Evolutionary conservation across 352 stramenopile genomes (phyloP), one percentile per base, ranked within the genome.

Genomic region (Sclerospora graminicola): DNA sequence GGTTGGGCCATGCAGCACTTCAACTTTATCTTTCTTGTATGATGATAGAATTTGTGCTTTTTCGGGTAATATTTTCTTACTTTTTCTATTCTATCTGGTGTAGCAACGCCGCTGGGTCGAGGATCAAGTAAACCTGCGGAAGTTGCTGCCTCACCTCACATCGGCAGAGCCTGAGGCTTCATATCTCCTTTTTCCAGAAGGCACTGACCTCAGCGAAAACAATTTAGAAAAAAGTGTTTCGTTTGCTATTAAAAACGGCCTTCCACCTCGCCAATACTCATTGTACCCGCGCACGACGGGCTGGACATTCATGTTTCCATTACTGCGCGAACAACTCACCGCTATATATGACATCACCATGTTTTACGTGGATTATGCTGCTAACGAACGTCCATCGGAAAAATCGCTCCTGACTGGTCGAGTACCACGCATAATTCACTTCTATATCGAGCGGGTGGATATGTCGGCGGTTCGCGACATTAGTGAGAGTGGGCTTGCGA

Each of bases 1-100:
- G 80, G 80, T 2, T 92, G 77, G 80, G 77, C 74, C 41, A 92
- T 89, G 77, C 77, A 89, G 61, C 68, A 82, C 51, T 89, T 92
- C 28, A 57, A 87, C 28, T 89, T 89, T 48, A 77, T 89, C 46
- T 92, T 89, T 45, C 48, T 92, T 48, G 70, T 82, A 50, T 16
- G 42, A 3, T 9, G 13, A 14, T n/a, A 4, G 21, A 1, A 19
- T 21, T 42, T 31, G 0, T 30, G 15, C 1, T 20, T 42, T 23
- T 30, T 32, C 1, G 8, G 8, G 2, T 13, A 6, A 18, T 5
- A 30, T 32, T 7, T 42, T 42, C 36, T 42, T 3, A 32, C 23
- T 9, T 20, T 13, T 42, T 37, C 14, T 3, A 6, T 23, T 41
- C 5, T 46, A 8, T 35, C 8, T 42, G 10, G 16, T 24, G 19